Evolutionary conservation across 2,329 filamentous ascomycete species (phyloP), one percentile per base, ranked within the genome.

Genomic region (Coniochaeta sp.): DNA sequence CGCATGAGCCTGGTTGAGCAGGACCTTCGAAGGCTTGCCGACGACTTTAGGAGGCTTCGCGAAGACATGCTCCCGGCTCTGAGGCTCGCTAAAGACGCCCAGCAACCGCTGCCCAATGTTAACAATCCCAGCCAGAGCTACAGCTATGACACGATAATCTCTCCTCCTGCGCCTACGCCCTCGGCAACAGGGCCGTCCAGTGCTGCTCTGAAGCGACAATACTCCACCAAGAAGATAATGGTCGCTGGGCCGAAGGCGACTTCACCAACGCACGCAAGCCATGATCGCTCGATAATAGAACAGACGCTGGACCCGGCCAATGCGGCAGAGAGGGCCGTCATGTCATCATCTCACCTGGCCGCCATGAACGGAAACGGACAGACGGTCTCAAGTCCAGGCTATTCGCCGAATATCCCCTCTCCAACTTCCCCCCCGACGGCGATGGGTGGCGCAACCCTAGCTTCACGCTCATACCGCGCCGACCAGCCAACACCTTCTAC

Each of bases 21-120:
- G 53, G 91, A 97, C 64, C 71, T 97, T 63, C 83, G 87, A 56
- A 83, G 87, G 55, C 79, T 97, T 62, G 86, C 86, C 12, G 90
- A 96, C 35, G 91, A 97, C 65, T 96, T 95, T 66, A 81, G 87
- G 60, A 86, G 89, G 58, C 71, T 99, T 56, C 81, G 94, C 52
- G 92, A 97, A 68, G 94, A 99, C 64, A 83, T 96, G 63, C 77
- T 97, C 28, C 92, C 94, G 3, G 86, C 95, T 18, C 82, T 96
- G 62, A 89, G 91, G 56, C 83, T 96, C 63, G 87, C 86, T 61
- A 97, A 97, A 72, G 91, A 97, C 65, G 87, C 87, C 60, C 88
- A 91, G 57, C 89, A 96, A 64, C 92, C 92, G 31, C 75, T 97
- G 20, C 91, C 91, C 26, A 75, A 75, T 55, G 57, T 73, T 53